Conservation (phyloP, 805 yeast genomes). For the Suhomyces emberorum region DNA sequence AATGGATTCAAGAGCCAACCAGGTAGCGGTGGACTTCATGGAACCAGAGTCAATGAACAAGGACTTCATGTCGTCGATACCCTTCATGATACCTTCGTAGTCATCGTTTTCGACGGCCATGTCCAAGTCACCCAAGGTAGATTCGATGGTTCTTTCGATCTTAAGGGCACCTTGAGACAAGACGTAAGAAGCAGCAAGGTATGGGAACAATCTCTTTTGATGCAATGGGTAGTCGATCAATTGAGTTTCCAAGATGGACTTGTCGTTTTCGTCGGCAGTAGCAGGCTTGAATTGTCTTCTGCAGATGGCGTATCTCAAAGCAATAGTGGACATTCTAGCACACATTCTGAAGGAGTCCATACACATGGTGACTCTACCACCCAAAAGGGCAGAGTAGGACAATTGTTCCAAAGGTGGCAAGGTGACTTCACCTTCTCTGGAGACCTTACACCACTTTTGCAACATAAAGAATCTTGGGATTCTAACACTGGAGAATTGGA, state of each 20-base stretch:
- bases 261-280: slow-evolving; percentile 17
- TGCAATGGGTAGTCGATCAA: slow-evolving; percentile 45
- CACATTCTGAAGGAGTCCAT: slow-evolving; percentile 41
- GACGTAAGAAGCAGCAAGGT: slow-evolving; percentile 39
- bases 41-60: slow-evolving; percentile 45
- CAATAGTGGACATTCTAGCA: slow-evolving; percentile 42
- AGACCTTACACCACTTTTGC: slow-evolving; percentile 42
- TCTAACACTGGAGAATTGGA: slow-evolving; percentile 42
- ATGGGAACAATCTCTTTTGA: slow-evolving; percentile 45
- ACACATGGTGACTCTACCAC: slow-evolving; percentile 46
- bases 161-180: slow-evolving; percentile 37
- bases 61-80: slow-evolving; percentile 38
- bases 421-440: slow-evolving; percentile 37
- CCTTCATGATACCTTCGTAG: slow-evolving; percentile 25
- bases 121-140: slow-evolving; percentile 32
- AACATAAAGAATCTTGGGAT: slow-evolving; percentile 46
- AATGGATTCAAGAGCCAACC: slow-evolving; percentile 42
- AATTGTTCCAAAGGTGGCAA: slow-evolving; percentile 47
- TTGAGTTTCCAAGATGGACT: slow-evolving; percentile 30
- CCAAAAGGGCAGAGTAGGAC: slow-evolving; percentile 41
- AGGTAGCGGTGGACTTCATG: slow-evolving; percentile 42
- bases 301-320: slow-evolving; percentile 44
- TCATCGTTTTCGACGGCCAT: slow-evolving; percentile 34
- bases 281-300: slow-evolving; percentile 43
- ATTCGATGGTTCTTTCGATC: slow-evolving; percentile 32